These are phyloP conservation scores for Fusarium pseudonygamai DNA, from an alignment of 2,329 filamentous ascomycete genomes.

Conservation along the genomic window DNA sequence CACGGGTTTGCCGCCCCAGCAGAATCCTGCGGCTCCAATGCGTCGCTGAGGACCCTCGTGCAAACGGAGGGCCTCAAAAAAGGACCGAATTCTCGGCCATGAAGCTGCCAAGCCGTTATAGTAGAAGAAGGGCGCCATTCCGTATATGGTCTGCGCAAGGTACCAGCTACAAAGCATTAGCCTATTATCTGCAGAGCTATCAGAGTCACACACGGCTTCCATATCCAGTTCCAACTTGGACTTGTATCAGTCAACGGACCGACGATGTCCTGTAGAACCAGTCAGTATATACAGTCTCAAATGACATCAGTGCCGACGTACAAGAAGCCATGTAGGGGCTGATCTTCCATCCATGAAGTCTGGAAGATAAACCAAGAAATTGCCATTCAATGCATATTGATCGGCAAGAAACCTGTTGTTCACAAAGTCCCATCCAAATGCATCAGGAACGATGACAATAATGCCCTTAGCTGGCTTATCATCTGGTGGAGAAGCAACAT, in stretches of 20 bases:
- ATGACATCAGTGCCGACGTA: accelerated
- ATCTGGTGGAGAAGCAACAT: not conserved
- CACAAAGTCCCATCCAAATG: not conserved
- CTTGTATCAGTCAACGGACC: not conserved
- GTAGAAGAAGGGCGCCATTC: not conserved
- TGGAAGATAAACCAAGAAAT: not conserved
- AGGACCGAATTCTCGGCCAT: not conserved
- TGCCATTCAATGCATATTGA: not conserved
- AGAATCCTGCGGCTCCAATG: not conserved
- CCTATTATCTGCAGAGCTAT: accelerated
- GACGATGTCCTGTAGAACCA: not conserved
- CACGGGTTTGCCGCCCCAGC: not conserved
- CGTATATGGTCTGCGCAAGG: not conserved
- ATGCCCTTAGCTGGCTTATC: accelerated
- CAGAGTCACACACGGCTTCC: not conserved
- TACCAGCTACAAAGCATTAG: not conserved
- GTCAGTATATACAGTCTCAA: accelerated
- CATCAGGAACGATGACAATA: not conserved
- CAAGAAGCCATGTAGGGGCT: not conserved
- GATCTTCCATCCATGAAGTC: not conserved
- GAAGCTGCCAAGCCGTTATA: accelerated
- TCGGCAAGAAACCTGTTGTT: not conserved
- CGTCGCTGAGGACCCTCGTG: not conserved
- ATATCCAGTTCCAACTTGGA: not conserved
- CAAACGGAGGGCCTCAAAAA: not conserved